phyloP scores from a whole-genome alignment of 2,329 filamentous ascomycete species.

The Thielaviopsis cerberus region DNA sequence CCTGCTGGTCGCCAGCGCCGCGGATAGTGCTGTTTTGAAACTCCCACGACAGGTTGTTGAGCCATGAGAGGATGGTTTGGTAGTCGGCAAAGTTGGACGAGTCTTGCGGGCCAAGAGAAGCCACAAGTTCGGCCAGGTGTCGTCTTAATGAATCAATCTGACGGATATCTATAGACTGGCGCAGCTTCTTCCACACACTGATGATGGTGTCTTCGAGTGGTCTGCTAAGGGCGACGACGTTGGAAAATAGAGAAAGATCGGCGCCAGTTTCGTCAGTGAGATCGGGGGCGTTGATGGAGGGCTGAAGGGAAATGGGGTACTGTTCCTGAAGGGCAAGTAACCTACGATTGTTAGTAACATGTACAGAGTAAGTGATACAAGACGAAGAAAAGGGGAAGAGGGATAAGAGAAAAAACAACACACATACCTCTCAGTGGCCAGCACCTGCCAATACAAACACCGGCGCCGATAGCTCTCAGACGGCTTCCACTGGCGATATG shows the following conservation, averaged over 20 bases:
- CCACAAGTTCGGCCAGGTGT: slow-evolving; percentile 6
- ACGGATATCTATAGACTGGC: slow-evolving; percentile 41
- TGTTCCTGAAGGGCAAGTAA: slow-evolving; percentile 54
- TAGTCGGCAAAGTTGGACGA: slow-evolving; percentile 24
- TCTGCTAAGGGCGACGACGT: slow-evolving; percentile 44
- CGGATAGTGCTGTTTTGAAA: slow-evolving; percentile 9
- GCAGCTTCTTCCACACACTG: slow-evolving; percentile 38
- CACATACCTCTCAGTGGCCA: slow-evolving; percentile 47
- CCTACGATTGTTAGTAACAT: slow-evolving; percentile 18
- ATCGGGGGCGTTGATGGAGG: slow-evolving; percentile 35
- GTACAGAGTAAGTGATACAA: background rate
- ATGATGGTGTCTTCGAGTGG: slow-evolving; percentile 33
- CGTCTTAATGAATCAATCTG: slow-evolving; percentile 39
- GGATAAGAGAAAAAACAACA: background rate
- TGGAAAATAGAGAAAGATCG: slow-evolving; percentile 17
- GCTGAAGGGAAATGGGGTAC: slow-evolving; percentile 50
- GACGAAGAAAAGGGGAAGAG: background rate
- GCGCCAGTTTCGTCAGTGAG: slow-evolving; percentile 8
- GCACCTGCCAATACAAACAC: slow-evolving; percentile 55
- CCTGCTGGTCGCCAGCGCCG: slow-evolving; percentile 5
- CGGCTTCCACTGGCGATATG: slow-evolving; percentile 36
- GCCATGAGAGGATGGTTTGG: slow-evolving; percentile 42
- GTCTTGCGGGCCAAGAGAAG: slow-evolving; percentile 18
- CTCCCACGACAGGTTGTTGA: slow-evolving; percentile 43
- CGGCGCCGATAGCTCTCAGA: slow-evolving; percentile 44